These are phyloP conservation scores for Phytopythium boreale DNA, from an alignment of 352 stramenopile genomes.

Conservation along the genomic window DNA sequence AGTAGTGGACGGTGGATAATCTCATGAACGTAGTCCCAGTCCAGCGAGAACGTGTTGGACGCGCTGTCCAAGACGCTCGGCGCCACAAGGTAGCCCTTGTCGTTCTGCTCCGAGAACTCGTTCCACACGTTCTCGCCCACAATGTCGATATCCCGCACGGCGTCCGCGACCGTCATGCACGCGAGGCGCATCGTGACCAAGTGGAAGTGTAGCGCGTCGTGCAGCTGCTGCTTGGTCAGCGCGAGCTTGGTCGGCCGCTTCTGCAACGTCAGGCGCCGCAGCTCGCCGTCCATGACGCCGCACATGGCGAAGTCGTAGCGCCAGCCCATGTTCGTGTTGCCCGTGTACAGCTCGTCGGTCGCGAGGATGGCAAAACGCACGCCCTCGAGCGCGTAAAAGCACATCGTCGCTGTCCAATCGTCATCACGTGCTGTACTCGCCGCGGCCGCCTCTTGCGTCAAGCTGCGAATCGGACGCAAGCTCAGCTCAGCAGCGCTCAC, in stretches of 20 bases:
- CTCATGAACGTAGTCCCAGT: constrained; percentile 65
- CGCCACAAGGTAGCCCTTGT: constrained; percentile 86
- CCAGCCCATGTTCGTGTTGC: constrained; percentile 78
- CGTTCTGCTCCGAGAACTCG: constrained; percentile 84
- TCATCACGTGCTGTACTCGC: constrained; percentile 19
- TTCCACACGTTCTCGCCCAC: constrained; percentile 58
- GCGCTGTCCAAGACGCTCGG: constrained; percentile 36
- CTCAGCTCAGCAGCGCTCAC: constrained; percentile 73
- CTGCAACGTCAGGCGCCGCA: constrained; percentile 60
- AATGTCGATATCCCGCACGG: constrained; percentile 65
- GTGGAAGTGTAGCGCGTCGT: constrained; percentile 70
- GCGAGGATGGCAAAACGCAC: constrained; percentile 71
- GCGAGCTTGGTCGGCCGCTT: constrained; percentile 38
- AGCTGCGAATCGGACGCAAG: constrained; percentile 57
- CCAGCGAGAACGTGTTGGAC: constrained; percentile 26
- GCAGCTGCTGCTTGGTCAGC: constrained; percentile 54
- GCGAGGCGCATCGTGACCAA: constrained; percentile 74
- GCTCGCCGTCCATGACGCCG: constrained; percentile 59
- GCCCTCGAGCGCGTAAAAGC: constrained; percentile 71
- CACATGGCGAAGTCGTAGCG: constrained; percentile 81
- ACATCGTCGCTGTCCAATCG: constrained; percentile 58
- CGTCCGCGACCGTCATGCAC: constrained; percentile 75
- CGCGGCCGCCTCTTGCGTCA: constrained; percentile 1
- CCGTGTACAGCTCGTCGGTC: constrained; percentile 76
- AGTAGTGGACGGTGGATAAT: constrained; percentile 66